Evolutionary conservation across 2,329 filamentous ascomycete genomes (phyloP), one percentile per base, ranked within the genome.

Genomic region (Knufia fluminis): DNA sequence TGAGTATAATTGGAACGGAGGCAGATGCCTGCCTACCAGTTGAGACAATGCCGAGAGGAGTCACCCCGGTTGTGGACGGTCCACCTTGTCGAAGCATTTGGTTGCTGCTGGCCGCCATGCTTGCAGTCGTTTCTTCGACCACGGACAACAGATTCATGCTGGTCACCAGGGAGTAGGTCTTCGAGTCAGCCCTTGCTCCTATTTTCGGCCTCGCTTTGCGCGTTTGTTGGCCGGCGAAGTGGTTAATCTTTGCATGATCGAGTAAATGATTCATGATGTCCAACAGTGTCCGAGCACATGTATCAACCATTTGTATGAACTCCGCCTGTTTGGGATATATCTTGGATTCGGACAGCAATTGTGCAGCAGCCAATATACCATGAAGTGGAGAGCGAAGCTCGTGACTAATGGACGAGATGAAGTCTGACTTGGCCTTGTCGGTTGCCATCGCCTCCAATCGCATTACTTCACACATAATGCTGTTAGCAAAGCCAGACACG

Each of bases 241-340:
- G 69, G 55, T 75, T 73, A 47, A 81, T 73, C 53, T 80, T 79
- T 24, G 74, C 75, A 43, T 73, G 79, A 48, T 71, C 68, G 12
- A 71, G 59, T 0, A 71, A 65, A 50, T 70, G 67, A 40, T 70
- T 68, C 62, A 71, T 68, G 2, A 68, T 70, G 48, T 71, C 68
- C 6, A 71, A 57, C 14, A 71, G 49, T 0, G 67, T 71, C 42
- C 65, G 62, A 1, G 66, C 67, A 49, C 68, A 71, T 1, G 66
- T 66, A 47, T 69, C 66, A 35, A 70, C 61, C 0, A 66, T 68
- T 20, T 68, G 63, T 4, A 70, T 57, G 14, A 70, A 59, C 1
- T 65, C 66, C 10, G 59, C 56, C 53, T 71, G 68, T 42, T 68
- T 69, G 33, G 68, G 66, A 41, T 64, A 64, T 14, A 68, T 59